These are phyloP conservation scores for Pulicaria dysenterica DNA, from an alignment of 129 eudicot species.

Conservation along the genomic window DNA sequence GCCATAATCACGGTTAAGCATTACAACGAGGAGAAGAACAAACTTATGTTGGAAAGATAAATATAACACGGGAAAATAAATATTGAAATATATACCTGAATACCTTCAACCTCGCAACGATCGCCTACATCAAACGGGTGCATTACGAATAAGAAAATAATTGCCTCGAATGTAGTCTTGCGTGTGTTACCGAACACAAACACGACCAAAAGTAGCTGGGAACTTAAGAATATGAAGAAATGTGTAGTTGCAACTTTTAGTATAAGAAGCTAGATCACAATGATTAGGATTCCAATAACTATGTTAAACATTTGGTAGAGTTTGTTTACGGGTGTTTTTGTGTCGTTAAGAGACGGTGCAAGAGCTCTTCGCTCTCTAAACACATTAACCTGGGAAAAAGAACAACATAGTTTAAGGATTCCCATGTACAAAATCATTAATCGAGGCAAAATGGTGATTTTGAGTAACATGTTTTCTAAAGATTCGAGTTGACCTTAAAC, in stretches of 20 bases:
- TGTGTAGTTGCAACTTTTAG: slow-evolving; percentile 71
- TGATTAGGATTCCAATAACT: slow-evolving; percentile 51
- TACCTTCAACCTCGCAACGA: slow-evolving; percentile 72
- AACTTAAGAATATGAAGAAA: slow-evolving; percentile 68
- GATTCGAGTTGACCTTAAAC: no score
- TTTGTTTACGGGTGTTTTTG: slow-evolving; percentile 86
- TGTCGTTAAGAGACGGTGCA: slow-evolving; percentile 76
- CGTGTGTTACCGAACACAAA: slow-evolving; percentile 83
- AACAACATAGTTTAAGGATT: background rate
- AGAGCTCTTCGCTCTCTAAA: slow-evolving; percentile 81
- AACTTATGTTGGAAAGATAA: background rate
- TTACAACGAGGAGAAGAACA: background rate
- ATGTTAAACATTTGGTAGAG: slow-evolving; percentile 67
- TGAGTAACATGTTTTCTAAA: no score
- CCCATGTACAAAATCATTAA: background rate
- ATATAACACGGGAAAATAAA: background rate
- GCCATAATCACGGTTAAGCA: slow-evolving; percentile 10
- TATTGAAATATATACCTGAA: slow-evolving; percentile 50
- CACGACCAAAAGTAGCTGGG: slow-evolving; percentile 65
- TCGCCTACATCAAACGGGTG: slow-evolving; percentile 91
- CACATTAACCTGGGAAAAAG: slow-evolving; percentile 57
- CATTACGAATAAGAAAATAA: slow-evolving; percentile 78
- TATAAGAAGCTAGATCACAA: slow-evolving; percentile 74
- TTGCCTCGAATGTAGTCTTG: slow-evolving; percentile 91
- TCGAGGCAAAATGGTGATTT: no score